Evolutionary conservation across 2,329 filamentous ascomycete species (phyloP).

Genomic region (Parastagonospora nodorum): DNA sequence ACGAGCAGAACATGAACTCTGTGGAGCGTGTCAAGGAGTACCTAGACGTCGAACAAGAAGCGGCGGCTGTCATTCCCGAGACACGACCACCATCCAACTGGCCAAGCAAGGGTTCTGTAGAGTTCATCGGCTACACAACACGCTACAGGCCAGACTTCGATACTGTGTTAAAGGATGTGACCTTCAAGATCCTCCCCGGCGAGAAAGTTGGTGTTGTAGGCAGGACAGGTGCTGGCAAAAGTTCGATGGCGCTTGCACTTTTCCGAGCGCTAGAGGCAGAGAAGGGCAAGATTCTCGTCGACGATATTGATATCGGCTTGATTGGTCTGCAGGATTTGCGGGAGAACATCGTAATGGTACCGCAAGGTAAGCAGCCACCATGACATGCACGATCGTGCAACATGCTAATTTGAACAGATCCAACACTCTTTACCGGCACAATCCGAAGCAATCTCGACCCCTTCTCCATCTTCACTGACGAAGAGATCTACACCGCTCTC

Average conservation of each 20-base stretch:
- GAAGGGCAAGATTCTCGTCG: conserved; percentile 84
- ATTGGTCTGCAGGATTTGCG: conserved; percentile 94
- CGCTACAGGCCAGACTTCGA: conserved; percentile 87
- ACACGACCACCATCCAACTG: conserved; percentile 78
- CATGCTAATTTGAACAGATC: conserved; percentile 60
- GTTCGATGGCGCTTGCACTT: conserved; percentile 87
- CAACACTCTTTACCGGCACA: conserved; percentile 90
- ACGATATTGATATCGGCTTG: conserved; percentile 83
- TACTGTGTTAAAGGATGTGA: conserved; percentile 80
- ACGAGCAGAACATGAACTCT: conserved; percentile 99
- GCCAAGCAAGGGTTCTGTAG: conserved; percentile 83
- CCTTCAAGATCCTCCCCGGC: conserved; percentile 80
- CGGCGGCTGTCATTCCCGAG: conserved; percentile 75
- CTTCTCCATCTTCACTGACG: conserved; percentile 85
- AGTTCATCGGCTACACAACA: conserved; percentile 88
- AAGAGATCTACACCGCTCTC: conserved; percentile 85
- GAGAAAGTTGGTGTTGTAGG: conserved; percentile 98
- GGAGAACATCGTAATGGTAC: conserved; percentile 94
- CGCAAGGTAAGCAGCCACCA: conserved; percentile 61
- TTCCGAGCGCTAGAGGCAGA: conserved; percentile 95
- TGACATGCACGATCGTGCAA: not conserved
- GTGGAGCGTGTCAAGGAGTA: conserved; percentile 98
- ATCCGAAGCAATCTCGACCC: conserved; percentile 92
- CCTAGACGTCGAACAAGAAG: conserved; percentile 93
- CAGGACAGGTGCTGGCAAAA: conserved; percentile 94